These are phyloP conservation scores for Penicillium bovifimosum DNA, from an alignment of 495 filamentous ascomycete species.

Conservation along the genomic window DNA sequence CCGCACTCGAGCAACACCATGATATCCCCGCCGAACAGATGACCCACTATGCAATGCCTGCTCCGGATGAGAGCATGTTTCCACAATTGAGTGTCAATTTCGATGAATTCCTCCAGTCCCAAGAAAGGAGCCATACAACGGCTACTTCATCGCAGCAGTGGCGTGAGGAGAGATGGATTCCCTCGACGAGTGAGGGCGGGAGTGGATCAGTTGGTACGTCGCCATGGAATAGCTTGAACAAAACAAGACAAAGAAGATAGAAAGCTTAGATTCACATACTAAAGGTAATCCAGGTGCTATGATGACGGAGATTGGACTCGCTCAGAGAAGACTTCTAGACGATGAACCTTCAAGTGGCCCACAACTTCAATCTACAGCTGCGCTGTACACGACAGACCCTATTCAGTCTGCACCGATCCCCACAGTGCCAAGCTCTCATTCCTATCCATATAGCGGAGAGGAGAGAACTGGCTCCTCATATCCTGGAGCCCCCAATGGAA, in stretches of 20 bases:
- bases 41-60: slow-evolving; percentile 1
- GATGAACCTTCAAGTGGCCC: slow-evolving; percentile 23
- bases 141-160: slow-evolving; percentile 33
- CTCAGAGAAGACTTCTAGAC: slow-evolving; percentile 34
- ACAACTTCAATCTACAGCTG: slow-evolving; percentile 15
- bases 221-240: not conserved
- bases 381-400: slow-evolving; percentile 13
- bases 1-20: slow-evolving; percentile 14
- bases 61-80: slow-evolving; percentile 6
- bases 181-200: slow-evolving; percentile 19
- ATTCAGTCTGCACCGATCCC: slow-evolving; percentile 19
- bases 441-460: not conserved
- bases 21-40: slow-evolving; percentile 13
- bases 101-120: slow-evolving; percentile 38
- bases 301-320: slow-evolving; percentile 38
- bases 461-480: not conserved
- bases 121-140: slow-evolving; percentile 14
- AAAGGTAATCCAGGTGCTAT: slow-evolving; percentile 21
- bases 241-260: too few species aligned
- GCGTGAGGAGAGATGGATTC: slow-evolving; percentile 39
- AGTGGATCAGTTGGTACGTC: slow-evolving; percentile 34
- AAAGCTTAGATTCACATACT: not conserved
- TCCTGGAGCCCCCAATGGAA: not conserved
- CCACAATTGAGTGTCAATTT: slow-evolving; percentile 32
- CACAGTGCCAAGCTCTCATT: slow-evolving; percentile 2